Evolutionary conservation across 208 protist genomes (phyloP).

Genomic region (Strigomonas culicis): DNA sequence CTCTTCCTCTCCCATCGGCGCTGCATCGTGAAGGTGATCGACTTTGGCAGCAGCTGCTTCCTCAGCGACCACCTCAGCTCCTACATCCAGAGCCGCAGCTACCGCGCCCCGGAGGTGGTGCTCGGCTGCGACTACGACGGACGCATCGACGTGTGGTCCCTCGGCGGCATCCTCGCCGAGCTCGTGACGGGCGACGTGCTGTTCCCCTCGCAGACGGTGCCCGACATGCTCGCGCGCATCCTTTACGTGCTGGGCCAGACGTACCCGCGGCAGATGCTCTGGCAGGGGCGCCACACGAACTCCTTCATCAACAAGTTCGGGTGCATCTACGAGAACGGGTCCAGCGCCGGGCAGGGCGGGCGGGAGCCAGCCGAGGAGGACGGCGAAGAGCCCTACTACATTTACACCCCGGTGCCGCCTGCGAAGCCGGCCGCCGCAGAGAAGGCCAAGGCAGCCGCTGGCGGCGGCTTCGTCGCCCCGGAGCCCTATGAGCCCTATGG

Average conservation of each 20-base stretch:
- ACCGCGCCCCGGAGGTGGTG: constrained; percentile 93
- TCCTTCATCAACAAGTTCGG: constrained; percentile 90
- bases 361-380: constrained; percentile 25
- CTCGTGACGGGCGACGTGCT: constrained; percentile 93
- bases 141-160: constrained; percentile 95
- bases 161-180: constrained; percentile 93
- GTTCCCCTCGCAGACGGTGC: constrained; percentile 93
- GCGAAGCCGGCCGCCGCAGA: constrained; percentile 17
- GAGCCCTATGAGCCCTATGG: constrained; percentile 39
- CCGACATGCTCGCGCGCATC: constrained; percentile 93
- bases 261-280: constrained; percentile 82
- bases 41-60: constrained; percentile 96
- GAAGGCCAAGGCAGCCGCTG: constrained; percentile 8
- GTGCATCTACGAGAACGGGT: constrained; percentile 81
- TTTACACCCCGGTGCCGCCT: constrained; percentile 68
- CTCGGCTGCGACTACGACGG: constrained; percentile 93
- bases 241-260: constrained; percentile 85
- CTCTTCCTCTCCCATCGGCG: constrained; percentile 92
- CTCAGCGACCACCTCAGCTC: constrained; percentile 93
- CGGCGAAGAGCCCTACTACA: constrained; percentile 61
- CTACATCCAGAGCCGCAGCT: constrained; percentile 94
- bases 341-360: constrained; percentile 23
- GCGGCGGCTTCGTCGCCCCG: constrained; percentile 2
- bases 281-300: constrained; percentile 82
- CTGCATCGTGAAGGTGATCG: constrained; percentile 95